Evolutionary conservation across 2,329 filamentous ascomycete genomes (phyloP).

Genomic region (Nemania sp.): DNA sequence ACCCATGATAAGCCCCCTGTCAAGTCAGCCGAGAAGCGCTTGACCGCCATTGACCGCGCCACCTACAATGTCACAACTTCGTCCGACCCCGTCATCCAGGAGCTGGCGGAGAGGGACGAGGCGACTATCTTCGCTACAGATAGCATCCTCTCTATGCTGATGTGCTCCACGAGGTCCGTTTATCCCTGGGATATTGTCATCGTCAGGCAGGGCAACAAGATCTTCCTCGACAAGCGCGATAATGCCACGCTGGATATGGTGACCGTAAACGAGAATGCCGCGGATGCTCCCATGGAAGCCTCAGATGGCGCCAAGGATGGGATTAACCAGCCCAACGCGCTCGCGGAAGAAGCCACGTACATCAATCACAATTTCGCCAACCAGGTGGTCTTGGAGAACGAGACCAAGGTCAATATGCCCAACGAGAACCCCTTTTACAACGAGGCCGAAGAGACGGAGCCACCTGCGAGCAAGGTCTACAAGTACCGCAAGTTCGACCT

Average conservation of each 20-base stretch:
- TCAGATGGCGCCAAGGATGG: slow-evolving; percentile 91
- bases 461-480: slow-evolving; percentile 94
- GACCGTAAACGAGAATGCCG: slow-evolving; percentile 98
- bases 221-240: slow-evolving; percentile 98
- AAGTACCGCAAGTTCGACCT: slow-evolving; percentile 98
- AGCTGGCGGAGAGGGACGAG: slow-evolving; percentile 93
- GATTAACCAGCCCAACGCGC: slow-evolving; percentile 90
- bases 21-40: slow-evolving; percentile 84
- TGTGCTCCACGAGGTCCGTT: slow-evolving; percentile 95
- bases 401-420: slow-evolving; percentile 80
- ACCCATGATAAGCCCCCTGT: slow-evolving; percentile 92
- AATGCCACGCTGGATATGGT: slow-evolving; percentile 95
- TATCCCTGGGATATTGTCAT: slow-evolving; percentile 99
- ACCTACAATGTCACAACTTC: slow-evolving; percentile 98
- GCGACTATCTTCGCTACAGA: slow-evolving; percentile 97
- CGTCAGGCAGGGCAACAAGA: slow-evolving; percentile 88
- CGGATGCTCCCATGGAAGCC: slow-evolving; percentile 88
- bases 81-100: slow-evolving; percentile 94
- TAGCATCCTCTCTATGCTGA: slow-evolving; percentile 97
- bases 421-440: slow-evolving; percentile 98
- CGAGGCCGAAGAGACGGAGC: slow-evolving; percentile 86
- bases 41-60: slow-evolving; percentile 87
- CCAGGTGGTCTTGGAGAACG: slow-evolving; percentile 87
- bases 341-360: slow-evolving; percentile 96
- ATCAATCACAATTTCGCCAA: slow-evolving; percentile 99